These are phyloP conservation scores for Botrytis pseudocinerea DNA, from an alignment of 2,329 filamentous ascomycete species.

Conservation along the genomic window DNA sequence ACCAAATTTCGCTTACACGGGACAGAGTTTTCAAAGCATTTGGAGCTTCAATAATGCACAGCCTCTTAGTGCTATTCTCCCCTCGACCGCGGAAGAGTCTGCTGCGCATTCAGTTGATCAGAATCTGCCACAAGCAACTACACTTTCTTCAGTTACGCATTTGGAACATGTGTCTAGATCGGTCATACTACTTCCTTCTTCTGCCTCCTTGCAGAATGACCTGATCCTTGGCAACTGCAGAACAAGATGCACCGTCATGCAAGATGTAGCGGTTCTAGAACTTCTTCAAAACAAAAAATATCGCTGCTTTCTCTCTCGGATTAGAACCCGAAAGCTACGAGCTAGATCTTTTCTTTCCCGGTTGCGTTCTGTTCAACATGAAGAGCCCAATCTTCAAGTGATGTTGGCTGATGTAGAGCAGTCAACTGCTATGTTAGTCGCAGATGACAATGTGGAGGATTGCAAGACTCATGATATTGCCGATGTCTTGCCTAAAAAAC, in stretches of 20 bases:
- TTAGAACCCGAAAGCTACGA: background rate
- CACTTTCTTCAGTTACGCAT: background rate
- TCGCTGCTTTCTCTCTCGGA: background rate
- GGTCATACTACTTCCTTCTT: background rate
- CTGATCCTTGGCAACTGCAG: background rate
- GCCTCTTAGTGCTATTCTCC: background rate
- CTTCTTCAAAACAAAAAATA: background rate
- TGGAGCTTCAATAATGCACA: background rate
- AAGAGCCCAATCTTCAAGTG: background rate
- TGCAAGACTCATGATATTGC: background rate
- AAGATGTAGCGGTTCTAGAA: background rate
- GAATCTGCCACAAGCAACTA: background rate
- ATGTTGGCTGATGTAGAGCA: background rate
- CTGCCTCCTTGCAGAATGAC: background rate
- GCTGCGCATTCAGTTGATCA: background rate
- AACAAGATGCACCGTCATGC: background rate
- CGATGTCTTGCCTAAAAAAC: background rate
- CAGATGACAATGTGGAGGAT: background rate
- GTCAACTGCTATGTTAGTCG: rapidly evolving
- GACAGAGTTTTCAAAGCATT: no score
- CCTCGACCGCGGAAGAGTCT: background rate
- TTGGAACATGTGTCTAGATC: background rate
- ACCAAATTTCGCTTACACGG: rapidly evolving
- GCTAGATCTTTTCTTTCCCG: background rate
- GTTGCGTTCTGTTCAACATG: background rate